Conservation (phyloP, 257 asterid species). For the Euphrasia confusa region DNA sequence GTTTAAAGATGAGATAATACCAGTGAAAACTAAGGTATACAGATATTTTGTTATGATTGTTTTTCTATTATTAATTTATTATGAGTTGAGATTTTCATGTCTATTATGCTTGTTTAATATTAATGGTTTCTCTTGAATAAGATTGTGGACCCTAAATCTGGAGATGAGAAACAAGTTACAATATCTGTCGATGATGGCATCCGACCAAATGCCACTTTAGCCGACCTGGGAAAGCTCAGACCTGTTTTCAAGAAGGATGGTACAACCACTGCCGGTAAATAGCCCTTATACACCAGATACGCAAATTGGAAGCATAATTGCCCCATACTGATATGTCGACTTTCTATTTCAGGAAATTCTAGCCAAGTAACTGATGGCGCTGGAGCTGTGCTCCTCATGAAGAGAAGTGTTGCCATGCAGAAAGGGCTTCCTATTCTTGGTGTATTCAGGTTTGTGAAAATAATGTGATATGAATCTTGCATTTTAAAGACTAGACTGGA, state of each 20-base stretch:
- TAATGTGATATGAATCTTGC: constrained; percentile 7
- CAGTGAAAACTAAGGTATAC: constrained; percentile 75
- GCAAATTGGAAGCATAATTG: constrained; percentile 14
- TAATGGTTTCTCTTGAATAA: constrained; percentile 24
- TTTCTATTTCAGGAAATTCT: constrained; percentile 60
- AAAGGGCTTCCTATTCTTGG: constrained; percentile 96
- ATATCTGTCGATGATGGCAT: constrained; percentile 91
- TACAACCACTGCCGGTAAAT: constrained; percentile 92
- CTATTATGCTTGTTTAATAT: constrained; percentile 14
- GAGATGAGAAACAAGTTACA: constrained; percentile 82
- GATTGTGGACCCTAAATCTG: constrained; percentile 95
- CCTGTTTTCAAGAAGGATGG: constrained; percentile 98
- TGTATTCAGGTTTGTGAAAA: constrained; percentile 65
- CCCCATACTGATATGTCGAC: constrained; percentile 14
- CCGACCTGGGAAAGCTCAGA: constrained; percentile 72
- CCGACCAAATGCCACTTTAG: constrained; percentile 59
- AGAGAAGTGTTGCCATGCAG: constrained; percentile 83
- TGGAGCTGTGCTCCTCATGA: constrained; percentile 98
- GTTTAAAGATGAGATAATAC: constrained; percentile 91
- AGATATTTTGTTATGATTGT: background rate
- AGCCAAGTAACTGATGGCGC: constrained; percentile 99
- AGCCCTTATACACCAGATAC: background rate
- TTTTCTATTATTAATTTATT: background rate
- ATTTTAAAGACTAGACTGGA: background rate
- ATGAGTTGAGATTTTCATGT: background rate